Base-by-base conservation (phyloP, 2,329 filamentous ascomycete species). In the Colletotrichum agaves region DNA sequence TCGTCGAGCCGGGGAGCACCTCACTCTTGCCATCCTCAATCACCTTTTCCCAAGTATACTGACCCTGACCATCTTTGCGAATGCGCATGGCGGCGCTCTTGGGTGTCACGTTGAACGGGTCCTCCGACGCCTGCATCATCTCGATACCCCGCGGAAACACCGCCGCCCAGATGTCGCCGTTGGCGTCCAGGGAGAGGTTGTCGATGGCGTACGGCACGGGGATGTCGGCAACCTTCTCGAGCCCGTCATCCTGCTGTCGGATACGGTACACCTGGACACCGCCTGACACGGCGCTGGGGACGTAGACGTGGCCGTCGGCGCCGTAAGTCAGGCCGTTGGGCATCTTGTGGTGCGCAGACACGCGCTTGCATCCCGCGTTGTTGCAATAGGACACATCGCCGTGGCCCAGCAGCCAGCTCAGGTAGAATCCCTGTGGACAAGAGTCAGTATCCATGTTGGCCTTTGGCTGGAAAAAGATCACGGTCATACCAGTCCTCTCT, bases 311-410 rank as follows among this genome's bases (percentile, higher is more conserved):
- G 5, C 73, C 74, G 13, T 75, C 73, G 6, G 61, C 64, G 21
- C 71, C 72, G 2, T 31, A 69, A 1, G 63, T 64, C 2, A 79
- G 69, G 0, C 78, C 77, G 46, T 80, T 80, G 35, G 78, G 77
- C 47, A 73, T 75, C 12, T 67, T 63, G 3, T 76, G 70, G 8
- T 74, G 72, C 1, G 47, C 31, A 0, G 70, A 70, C 0, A 74
- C 73, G 3, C 69, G 57, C 19, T 60, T 72, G 64, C 75, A 76
- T 12, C 71, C 74, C 1, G 39, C 35, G 1, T 57, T 46, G 12
- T 69, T 60, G 49, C 78, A 80, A 57, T 74, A 74, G 1, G 72
- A 70, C 0, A 78, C 70, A 50, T 79, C 73, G 2, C 75, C 75
- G 1, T 64, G 70, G 5, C 68, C 70, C 1, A 78, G 5, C 4